phyloP scores from a whole-genome alignment of 176 grass and related monocot genomes.

The Otatea glauca region DNA sequence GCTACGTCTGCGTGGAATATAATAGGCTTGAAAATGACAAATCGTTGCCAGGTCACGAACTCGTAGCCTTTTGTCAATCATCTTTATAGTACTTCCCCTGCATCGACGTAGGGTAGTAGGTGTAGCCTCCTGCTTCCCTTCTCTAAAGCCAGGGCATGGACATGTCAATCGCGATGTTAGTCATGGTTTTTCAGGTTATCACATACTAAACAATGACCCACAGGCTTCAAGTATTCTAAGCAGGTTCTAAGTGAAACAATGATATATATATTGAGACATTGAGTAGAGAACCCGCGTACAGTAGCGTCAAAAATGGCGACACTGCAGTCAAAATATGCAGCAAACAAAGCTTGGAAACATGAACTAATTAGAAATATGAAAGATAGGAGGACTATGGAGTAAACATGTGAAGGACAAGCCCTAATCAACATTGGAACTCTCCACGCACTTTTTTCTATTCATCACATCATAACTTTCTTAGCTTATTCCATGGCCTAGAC shows the following conservation, averaged over 20 bases:
- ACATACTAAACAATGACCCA: not conserved
- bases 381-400: slow-evolving; percentile 2
- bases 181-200: not conserved
- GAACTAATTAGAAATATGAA: slow-evolving; percentile 9
- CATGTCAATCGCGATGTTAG: not conserved
- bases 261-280: no score
- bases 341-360: slow-evolving; percentile 32
- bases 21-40: slow-evolving; percentile 41
- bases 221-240: not conserved
- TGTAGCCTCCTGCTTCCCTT: not conserved
- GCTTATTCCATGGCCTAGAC: not conserved
- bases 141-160: not conserved
- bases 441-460: slow-evolving; percentile 1
- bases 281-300: not conserved
- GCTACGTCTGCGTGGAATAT: slow-evolving; percentile 19
- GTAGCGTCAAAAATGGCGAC: not conserved
- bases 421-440: slow-evolving; percentile 41
- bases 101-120: not conserved
- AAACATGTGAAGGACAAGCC: slow-evolving; percentile 14
- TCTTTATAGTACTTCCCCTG: slow-evolving; percentile 18
- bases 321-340: slow-evolving; percentile 5
- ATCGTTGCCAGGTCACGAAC: slow-evolving; percentile 14
- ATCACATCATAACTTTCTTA: not conserved
- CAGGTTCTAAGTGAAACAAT: not conserved
- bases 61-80: slow-evolving; percentile 51